Evolutionary conservation across 352 stramenopile genomes (phyloP).

Genomic region (Phytophthora pinifolia): DNA sequence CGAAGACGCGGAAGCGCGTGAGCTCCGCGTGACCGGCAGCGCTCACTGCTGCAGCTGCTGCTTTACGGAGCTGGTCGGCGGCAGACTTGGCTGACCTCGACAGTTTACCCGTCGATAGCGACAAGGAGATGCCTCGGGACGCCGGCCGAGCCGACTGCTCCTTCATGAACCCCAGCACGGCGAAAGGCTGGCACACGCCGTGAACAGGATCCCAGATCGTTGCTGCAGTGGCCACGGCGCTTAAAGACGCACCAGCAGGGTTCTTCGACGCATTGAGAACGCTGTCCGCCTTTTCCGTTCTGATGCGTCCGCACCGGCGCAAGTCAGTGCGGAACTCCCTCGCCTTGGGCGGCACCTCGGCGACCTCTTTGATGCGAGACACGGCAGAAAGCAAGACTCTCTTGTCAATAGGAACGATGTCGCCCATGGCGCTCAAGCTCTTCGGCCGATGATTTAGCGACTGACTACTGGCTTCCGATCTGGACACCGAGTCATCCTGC

Average conservation of each 20-base stretch:
- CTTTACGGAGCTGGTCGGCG: constrained; percentile 28
- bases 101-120: constrained; percentile 14
- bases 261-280: constrained; percentile 23
- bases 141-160: constrained; percentile 24
- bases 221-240: constrained; percentile 8
- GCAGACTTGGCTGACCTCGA: constrained; percentile 27
- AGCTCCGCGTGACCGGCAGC: constrained; percentile 17
- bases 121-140: constrained; percentile 15
- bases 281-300: constrained; percentile 37
- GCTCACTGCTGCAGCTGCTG: constrained; percentile 7
- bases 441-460: constrained; percentile 13
- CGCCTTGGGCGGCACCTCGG: neutral
- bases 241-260: constrained; percentile 1
- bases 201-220: constrained; percentile 75
- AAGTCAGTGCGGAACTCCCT: constrained; percentile 25
- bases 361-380: constrained; percentile 17
- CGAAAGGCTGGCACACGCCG: constrained; percentile 72
- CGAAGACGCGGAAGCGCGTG: constrained; percentile 69
- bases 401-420: constrained; percentile 5
- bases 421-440: neutral
- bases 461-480: too few species aligned
- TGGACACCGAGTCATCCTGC: constrained; percentile 12
- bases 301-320: constrained; percentile 26
- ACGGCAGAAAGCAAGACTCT: constrained; percentile 14
- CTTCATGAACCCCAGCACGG: constrained; percentile 64